phyloP scores from a whole-genome alignment of 2,329 filamentous ascomycete genomes.

The Fusarium ramigenum region DNA sequence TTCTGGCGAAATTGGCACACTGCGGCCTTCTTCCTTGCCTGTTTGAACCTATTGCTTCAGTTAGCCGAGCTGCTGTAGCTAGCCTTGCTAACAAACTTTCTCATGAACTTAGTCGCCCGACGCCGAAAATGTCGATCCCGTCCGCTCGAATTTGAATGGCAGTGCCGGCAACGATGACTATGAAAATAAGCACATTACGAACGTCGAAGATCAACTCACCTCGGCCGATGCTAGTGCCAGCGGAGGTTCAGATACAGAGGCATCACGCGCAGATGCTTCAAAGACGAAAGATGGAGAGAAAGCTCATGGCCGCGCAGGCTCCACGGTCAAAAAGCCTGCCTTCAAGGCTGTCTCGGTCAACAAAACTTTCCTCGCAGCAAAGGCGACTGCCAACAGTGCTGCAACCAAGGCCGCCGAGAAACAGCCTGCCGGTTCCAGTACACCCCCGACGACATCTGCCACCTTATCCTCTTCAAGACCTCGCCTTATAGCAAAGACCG shows the following conservation, averaged over 20 bases:
- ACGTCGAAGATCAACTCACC: conserved; percentile 66
- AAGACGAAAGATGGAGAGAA: conserved; percentile 66
- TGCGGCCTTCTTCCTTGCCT: background rate
- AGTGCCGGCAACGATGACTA: conserved; percentile 59
- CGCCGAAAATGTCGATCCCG: conserved; percentile 59
- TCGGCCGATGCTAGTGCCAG: conserved; percentile 75
- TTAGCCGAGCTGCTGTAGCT: background rate
- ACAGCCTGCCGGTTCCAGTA: conserved; percentile 56
- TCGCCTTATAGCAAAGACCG: conserved; percentile 79
- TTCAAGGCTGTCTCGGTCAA: conserved; percentile 91
- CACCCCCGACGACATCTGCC: conserved; percentile 57
- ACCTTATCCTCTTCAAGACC: conserved; percentile 68
- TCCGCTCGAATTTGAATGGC: conserved; percentile 60
- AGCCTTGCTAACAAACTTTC: conserved; percentile 27
- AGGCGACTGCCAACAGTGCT: conserved; percentile 59
- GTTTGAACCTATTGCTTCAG: background rate
- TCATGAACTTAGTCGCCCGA: conserved; percentile 45
- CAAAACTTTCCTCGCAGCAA: conserved; percentile 82
- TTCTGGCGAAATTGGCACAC: background rate
- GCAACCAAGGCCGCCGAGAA: conserved; percentile 63
- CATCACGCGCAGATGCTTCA: conserved; percentile 66
- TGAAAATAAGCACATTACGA: conserved; percentile 66
- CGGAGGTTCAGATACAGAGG: conserved; percentile 81
- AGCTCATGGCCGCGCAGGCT: conserved; percentile 65
- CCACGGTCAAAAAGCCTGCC: conserved; percentile 75